phyloP scores from a whole-genome alignment of 2,329 filamentous ascomycete genomes.

The Cryoendolithus antarcticus region DNA sequence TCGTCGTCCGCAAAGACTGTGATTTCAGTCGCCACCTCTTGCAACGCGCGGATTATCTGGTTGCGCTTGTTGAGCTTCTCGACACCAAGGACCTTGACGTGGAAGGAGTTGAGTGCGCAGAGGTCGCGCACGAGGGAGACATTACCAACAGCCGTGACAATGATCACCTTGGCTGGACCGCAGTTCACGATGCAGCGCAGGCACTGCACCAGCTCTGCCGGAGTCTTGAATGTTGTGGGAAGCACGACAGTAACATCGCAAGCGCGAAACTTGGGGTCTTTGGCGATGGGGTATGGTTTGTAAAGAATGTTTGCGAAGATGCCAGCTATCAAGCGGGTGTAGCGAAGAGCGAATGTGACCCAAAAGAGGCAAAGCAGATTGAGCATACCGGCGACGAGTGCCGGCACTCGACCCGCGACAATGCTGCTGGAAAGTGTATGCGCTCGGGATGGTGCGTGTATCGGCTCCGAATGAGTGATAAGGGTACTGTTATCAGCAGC shows the following conservation, averaged over 20 bases:
- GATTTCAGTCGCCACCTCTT: constrained; percentile 16
- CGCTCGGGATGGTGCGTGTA: no score
- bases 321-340: constrained; percentile 18
- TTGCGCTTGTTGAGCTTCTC: constrained; percentile 22
- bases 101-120: constrained; percentile 6
- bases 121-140: constrained; percentile 11
- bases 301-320: constrained; percentile 17
- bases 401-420: no score
- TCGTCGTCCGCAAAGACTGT: constrained; percentile 25
- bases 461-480: no score
- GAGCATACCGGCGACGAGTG: no score
- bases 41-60: constrained; percentile 22
- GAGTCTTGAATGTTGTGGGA: constrained; percentile 23
- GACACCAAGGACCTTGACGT: constrained; percentile 20
- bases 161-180: constrained; percentile 14
- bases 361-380: no score
- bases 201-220: constrained; percentile 17
- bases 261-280: constrained; percentile 14
- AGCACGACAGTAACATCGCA: constrained; percentile 21
- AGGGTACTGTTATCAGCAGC: no score
- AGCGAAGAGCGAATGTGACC: constrained; percentile 13
- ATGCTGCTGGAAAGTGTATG: no score
- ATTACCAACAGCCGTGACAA: constrained; percentile 18
- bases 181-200: constrained; percentile 15
- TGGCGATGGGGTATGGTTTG: constrained; percentile 15